A percentile compares a stretch with the other conserved stretches of the same genome.
Conservation (phyloP, 2,329 filamentous ascomycete genomes). For the Sarocladium strictum region DNA sequence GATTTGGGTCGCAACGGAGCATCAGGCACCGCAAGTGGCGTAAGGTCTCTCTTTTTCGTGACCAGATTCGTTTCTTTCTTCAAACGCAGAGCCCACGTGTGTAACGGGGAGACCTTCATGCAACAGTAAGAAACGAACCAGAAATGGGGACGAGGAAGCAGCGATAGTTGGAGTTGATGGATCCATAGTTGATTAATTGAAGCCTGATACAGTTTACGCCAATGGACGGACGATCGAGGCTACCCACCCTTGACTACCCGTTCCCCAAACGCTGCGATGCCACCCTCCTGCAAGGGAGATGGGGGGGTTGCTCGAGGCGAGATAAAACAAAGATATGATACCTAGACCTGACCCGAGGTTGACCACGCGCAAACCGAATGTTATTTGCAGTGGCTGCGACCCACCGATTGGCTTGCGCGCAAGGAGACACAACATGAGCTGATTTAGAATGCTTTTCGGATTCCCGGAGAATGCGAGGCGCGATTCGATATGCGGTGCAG, state of each 20-base stretch:
- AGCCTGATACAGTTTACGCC: background rate
- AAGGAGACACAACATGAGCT: background rate
- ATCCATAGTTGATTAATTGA: background rate
- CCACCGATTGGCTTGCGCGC: background rate
- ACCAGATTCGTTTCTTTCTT: background rate
- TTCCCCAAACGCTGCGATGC: background rate
- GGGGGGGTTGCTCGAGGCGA: background rate
- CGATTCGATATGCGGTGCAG: slow-evolving; percentile 6
- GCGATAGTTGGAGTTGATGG: background rate
- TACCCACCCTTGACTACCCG: background rate
- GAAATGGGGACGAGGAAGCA: background rate
- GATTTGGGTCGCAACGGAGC: slow-evolving; percentile 3
- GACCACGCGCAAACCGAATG: no score
- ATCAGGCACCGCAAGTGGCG: background rate
- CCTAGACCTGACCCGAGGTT: background rate
- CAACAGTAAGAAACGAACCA: background rate
- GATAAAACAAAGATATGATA: background rate
- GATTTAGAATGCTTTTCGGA: background rate
- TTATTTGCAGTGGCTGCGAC: no score
- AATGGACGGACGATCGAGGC: background rate
- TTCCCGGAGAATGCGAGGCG: slow-evolving; percentile 6
- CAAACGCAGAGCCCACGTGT: background rate
- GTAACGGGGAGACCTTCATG: background rate
- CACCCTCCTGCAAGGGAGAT: background rate
- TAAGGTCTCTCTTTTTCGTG: background rate